Conservation (phyloP, 108 stramenopile species). For the Nitzschia putrida region DNA sequence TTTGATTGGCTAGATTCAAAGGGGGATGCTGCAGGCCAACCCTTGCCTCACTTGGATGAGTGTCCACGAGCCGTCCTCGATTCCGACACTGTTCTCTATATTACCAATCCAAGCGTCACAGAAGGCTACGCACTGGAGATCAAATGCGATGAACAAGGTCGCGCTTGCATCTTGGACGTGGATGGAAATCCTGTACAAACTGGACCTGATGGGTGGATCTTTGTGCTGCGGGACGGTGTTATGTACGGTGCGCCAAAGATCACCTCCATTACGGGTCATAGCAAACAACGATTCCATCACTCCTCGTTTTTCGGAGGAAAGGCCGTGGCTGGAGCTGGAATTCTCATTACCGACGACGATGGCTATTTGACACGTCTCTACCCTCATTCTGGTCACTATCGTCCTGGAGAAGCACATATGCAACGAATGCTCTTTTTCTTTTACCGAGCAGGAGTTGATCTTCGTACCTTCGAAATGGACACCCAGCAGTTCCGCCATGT, state of each 20-base stretch:
- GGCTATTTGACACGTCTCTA: constrained; percentile 80
- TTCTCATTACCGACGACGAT: constrained; percentile 79
- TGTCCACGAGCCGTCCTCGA: constrained; percentile 78
- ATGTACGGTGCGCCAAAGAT: constrained; percentile 87
- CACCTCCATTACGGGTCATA: constrained; percentile 56
- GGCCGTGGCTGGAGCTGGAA: constrained; percentile 89
- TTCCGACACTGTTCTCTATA: constrained; percentile 81
- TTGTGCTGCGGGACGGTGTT: constrained; percentile 80
- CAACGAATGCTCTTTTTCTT: constrained; percentile 84
- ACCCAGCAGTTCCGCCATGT: constrained; percentile 89
- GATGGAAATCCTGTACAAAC: constrained; percentile 63
- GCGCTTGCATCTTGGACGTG: constrained; percentile 52
- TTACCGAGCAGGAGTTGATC: constrained; percentile 70
- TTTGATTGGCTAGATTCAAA: constrained; percentile 90
- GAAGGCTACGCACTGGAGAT: constrained; percentile 61
- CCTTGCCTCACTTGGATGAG: constrained; percentile 67
- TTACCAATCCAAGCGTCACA: constrained; percentile 62
- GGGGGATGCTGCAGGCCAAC: constrained; percentile 66
- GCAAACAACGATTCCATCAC: constrained; percentile 90
- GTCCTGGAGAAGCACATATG: constrained; percentile 86
- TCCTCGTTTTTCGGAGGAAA: constrained; percentile 90
- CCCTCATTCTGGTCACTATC: constrained; percentile 94
- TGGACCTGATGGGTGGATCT: constrained; percentile 89
- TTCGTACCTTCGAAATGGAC: constrained; percentile 80
- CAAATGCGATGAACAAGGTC: constrained; percentile 51